Base-by-base conservation (phyloP, 2,329 filamentous ascomycete genomes). In the Sphaerostilbella broomeana region DNA sequence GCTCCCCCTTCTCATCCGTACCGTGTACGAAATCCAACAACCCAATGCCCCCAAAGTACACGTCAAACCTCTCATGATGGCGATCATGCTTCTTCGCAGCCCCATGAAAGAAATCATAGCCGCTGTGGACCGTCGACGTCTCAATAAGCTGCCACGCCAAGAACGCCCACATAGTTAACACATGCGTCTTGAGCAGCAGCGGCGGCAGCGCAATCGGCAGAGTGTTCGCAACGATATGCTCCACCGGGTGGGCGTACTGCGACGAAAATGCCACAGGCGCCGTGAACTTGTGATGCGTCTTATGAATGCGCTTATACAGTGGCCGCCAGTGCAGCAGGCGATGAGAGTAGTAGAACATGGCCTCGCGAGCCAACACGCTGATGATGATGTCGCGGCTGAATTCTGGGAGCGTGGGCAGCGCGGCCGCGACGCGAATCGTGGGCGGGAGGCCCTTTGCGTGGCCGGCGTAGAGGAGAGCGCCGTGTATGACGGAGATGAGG, bases 241-340 rank as follows among this genome's bases (percentile, higher is more conserved):
- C 75, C n/a, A 71, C 42, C 0, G 73, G 73, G 47, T 77, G 73
- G 0, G 72, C 72, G 47, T 74, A 78, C 47, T 77, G 70, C 2
- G 73, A 70, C 0, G 73, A 64, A 5, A 77, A 60, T 0, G 71
- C 68, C 3, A 79, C 66, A 0, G 73, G 74, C 2, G 73, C 71
- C 0, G 66, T 72, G 58, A 76, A 78, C 17, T 59, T 59, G 57
- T 78, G 75, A 49, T 79, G 75, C 16, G 59, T 59, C 47, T 77
- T 77, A 59, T 78, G 75, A 42, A 78, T 65, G 21, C 55, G 55
- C 9, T 54, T 54, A 58, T 77, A 78, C 5, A 75, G 52, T 5
- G 46, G 53, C 0, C 65, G 69, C 5, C 60, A 51, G 54, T 78
- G 74, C 4, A 79, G 58, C 3, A 72, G 48, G 6, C 74, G 69